phyloP scores from a whole-genome alignment of 495 filamentous ascomycete genomes.

The Penicillium pancosmium region DNA sequence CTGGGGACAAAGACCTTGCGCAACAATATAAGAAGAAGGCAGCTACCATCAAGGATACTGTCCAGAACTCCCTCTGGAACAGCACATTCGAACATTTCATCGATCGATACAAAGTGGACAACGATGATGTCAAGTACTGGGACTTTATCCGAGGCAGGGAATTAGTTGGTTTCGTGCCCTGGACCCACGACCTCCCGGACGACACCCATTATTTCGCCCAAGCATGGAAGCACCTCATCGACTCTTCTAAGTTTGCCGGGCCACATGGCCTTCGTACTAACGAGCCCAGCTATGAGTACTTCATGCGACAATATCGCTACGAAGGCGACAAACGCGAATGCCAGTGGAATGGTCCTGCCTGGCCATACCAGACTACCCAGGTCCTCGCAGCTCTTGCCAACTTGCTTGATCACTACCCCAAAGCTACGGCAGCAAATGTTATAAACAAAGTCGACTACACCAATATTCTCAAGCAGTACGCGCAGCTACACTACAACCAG shows the following conservation, averaged over 20 bases:
- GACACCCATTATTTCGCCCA: constrained; percentile 25
- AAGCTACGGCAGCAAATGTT: constrained; percentile 12
- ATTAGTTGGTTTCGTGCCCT: constrained; percentile 35
- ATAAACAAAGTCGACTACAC: constrained; percentile 28
- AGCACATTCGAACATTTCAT: constrained; percentile 37
- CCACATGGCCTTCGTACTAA: constrained; percentile 31
- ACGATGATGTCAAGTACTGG: constrained; percentile 33
- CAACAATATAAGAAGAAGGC: constrained; percentile 24
- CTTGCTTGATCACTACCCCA: constrained; percentile 34
- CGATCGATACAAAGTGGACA: constrained; percentile 32
- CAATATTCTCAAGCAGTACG: constrained; percentile 28
- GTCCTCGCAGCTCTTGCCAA: constrained; percentile 31
- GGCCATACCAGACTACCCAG: constrained; percentile 37
- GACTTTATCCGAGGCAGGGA: constrained; percentile 35
- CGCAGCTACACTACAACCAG: constrained; percentile 31
- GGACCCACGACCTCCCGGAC: constrained; percentile 33
- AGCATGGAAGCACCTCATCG: constrained; percentile 23
- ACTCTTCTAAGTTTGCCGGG: constrained; percentile 24
- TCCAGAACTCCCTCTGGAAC: constrained; percentile 33
- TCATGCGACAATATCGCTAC: constrained; percentile 34
- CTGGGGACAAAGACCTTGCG: constrained; percentile 20
- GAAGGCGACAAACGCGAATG: constrained; percentile 28
- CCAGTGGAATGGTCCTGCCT: constrained; percentile 37
- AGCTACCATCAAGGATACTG: constrained; percentile 17
- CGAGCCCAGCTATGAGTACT: constrained; percentile 36